Evolutionary conservation across 169 alveolate genomes (phyloP), one percentile per base, ranked within the genome.

Genomic region (Plasmodium adleri): DNA sequence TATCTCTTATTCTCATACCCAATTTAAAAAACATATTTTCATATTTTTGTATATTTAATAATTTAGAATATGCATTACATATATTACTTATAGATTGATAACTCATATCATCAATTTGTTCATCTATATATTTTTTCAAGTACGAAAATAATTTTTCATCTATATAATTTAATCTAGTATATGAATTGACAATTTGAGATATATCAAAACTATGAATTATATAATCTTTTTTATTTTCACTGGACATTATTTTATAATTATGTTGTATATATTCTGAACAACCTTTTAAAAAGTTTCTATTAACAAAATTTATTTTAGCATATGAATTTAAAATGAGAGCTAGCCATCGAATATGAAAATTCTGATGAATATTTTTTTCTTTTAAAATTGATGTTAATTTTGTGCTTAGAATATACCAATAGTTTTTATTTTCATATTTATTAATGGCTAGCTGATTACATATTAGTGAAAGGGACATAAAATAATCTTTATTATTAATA

Each of bases 401-500:
- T 17, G 13, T 17, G 1, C 88, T 67, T 49, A 75, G 13, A 20
- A 26, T 75, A 43, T 63, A 20, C 88, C 88, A 75, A 75, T 62
- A 75, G 0, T 49, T 24, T 1, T 47, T 49, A 43, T 75, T 56
- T 2, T 50, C 39, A 75, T 45, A 75, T 62, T 67, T 66, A 50
- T 75, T 39, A 8, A 67, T 54, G n/a, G 88, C 88, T 26, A 75
- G 47, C 56, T 75, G 88, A 60, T 75, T 75, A 66, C 88, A 75
- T 75, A 75, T 75, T 39, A 75, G 50, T 8, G 88, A 60, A 22
- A 75, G 88, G 9, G 88, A 75, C 88, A 75, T 75, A 67, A 75
- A 75, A 39, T 26, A 75, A 15, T 75, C 88, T 54, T 75, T 75
- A 32, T 58, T 22, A 32, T 75, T 75, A 26, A 75, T 63, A 39